A percentile compares a stretch with the other conserved stretches of the same genome.
Conservation (phyloP, 2,329 filamentous ascomycete species). For the Ophiocordyceps robertsii region DNA sequence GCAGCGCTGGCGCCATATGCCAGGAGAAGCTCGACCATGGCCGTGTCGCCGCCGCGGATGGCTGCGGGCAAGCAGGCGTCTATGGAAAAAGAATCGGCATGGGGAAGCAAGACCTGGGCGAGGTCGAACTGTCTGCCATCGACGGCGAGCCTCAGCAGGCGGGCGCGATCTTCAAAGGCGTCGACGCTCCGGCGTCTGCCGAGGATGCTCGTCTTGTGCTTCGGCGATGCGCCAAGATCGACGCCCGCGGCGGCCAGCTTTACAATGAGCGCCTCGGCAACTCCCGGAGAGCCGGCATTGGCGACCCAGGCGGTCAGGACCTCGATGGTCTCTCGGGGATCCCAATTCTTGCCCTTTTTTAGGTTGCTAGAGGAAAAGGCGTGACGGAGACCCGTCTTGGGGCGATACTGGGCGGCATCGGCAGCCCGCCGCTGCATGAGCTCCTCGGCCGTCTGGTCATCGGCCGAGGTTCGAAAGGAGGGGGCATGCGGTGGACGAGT, state of each 20-base stretch:
- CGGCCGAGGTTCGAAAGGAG: slow-evolving; percentile 30
- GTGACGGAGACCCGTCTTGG: slow-evolving; percentile 24
- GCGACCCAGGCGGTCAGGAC: slow-evolving; percentile 35
- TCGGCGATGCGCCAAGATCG: slow-evolving; percentile 33
- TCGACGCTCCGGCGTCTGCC: slow-evolving; percentile 36
- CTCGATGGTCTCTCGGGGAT: slow-evolving; percentile 38
- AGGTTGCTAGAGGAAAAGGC: slow-evolving; percentile 23
- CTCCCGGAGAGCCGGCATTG: slow-evolving; percentile 34
- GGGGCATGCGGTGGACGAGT: slow-evolving; percentile 27
- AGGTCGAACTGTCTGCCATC: slow-evolving; percentile 36
- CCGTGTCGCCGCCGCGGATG: slow-evolving; percentile 27
- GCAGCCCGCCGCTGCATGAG: slow-evolving; percentile 32
- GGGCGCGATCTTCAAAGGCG: slow-evolving; percentile 31
- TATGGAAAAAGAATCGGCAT: slow-evolving; percentile 36
- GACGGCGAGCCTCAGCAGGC: slow-evolving; percentile 36
- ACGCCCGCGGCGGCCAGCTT: slow-evolving; percentile 36
- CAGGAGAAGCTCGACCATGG: slow-evolving; percentile 33
- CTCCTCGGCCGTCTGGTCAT: slow-evolving; percentile 40
- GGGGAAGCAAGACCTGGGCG: slow-evolving; percentile 37
- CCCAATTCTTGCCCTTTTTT: slow-evolving; percentile 36
- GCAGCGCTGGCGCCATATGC: slow-evolving; percentile 35
- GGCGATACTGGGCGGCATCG: slow-evolving; percentile 20
- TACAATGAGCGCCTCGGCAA: slow-evolving; percentile 40
- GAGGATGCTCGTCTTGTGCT: slow-evolving; percentile 33
- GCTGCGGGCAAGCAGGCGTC: slow-evolving; percentile 36